phyloP scores from a whole-genome alignment of 139 green algal genomes.

The Limnomonas spitsbergensis region DNA sequence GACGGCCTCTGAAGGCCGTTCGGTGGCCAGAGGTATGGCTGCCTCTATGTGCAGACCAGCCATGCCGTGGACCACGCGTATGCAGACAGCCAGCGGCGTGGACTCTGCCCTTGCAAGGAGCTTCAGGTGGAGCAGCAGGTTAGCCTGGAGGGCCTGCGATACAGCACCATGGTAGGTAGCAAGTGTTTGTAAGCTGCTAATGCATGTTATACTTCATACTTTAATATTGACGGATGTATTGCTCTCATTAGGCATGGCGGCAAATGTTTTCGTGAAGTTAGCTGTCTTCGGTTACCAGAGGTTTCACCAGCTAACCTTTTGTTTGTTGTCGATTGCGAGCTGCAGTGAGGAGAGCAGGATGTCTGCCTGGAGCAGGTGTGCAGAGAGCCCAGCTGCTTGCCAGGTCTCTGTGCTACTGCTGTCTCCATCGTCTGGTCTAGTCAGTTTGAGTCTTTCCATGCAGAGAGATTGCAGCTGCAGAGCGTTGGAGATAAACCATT shows the following conservation, averaged over 20 bases:
- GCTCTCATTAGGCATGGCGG: not conserved
- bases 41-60: not conserved
- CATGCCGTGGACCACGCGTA: not conserved
- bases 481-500: not conserved
- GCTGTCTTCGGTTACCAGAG: not conserved
- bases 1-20: not conserved
- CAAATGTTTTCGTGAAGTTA: not conserved
- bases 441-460: not conserved
- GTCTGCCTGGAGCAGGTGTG: not conserved
- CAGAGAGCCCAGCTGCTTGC: too few species aligned
- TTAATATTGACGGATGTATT: not conserved
- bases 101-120: not conserved
- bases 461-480: not conserved
- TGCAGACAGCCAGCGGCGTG: not conserved
- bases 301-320: not conserved
- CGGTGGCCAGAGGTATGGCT: not conserved
- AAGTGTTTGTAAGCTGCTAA: not conserved
- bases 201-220: too few species aligned
- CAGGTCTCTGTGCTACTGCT: too few species aligned
- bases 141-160: not conserved
- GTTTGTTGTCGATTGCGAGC: not conserved
- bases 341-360: not conserved
- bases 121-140: not conserved
- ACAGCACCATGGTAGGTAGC: not conserved
- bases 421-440: not conserved